phyloP scores from a whole-genome alignment of 1,284 basidiomycete genomes.

The Ganoderma lucidum region DNA sequence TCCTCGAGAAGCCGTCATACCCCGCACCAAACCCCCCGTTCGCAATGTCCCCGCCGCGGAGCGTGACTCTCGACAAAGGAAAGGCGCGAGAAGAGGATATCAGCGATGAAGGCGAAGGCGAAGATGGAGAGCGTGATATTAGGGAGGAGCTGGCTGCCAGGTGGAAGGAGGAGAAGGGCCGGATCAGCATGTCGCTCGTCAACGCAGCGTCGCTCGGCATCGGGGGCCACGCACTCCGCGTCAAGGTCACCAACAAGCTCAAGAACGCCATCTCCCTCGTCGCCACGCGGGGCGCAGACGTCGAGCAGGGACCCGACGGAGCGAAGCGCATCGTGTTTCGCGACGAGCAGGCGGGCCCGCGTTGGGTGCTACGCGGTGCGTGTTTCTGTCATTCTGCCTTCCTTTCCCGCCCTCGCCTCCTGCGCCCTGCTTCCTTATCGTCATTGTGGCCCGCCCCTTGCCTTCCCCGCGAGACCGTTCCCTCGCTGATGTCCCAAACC shows the following conservation, averaged over 20 bases:
- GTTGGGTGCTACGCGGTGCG: slow-evolving; percentile 50
- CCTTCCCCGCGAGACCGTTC: not conserved
- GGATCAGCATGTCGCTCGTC: slow-evolving; percentile 40
- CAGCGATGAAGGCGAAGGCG: not conserved
- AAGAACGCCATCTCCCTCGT: slow-evolving; percentile 51
- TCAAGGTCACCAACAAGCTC: slow-evolving; percentile 42
- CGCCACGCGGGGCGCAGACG: slow-evolving; percentile 48
- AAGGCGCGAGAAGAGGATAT: not conserved
- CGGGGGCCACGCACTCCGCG: slow-evolving; percentile 33
- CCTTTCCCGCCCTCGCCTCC: not conserved
- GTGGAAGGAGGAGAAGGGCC: slow-evolving; percentile 6
- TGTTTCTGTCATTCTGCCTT: slow-evolving; percentile 3
- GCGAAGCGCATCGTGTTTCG: slow-evolving; percentile 39
- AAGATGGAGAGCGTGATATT: not conserved
- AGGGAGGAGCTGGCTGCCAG: not conserved
- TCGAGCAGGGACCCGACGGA: slow-evolving; percentile 34
- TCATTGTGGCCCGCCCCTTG: not conserved
- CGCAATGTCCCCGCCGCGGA: slow-evolving; percentile 12
- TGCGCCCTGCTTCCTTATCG: not conserved
- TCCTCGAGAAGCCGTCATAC: slow-evolving; percentile 27
- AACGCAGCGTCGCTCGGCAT: slow-evolving; percentile 31
- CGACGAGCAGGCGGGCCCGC: slow-evolving; percentile 32
- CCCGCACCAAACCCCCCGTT: slow-evolving; percentile 38
- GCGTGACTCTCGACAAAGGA: not conserved
- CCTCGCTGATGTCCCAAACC: not conserved